Evolutionary conservation across 306 rosid genomes (phyloP).

Genomic region (Gynostemma pentaphyllum): DNA sequence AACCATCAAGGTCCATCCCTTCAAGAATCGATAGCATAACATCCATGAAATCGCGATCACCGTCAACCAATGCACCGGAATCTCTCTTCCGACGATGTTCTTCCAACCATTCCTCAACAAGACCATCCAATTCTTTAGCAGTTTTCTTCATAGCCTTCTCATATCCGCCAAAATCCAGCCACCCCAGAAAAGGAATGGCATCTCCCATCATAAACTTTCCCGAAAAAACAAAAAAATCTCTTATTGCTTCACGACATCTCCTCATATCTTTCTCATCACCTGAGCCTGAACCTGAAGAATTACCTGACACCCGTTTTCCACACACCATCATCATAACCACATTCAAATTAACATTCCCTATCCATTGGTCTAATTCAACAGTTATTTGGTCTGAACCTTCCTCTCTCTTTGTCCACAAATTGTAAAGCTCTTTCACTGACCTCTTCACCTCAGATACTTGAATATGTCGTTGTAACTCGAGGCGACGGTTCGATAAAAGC

Average conservation of each 20-base stretch:
- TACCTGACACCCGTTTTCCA: too few species aligned
- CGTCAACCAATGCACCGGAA: not conserved
- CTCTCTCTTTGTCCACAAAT: constrained; percentile 11
- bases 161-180: too few species aligned
- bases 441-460: constrained; percentile 17
- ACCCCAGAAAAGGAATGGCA: too few species aligned
- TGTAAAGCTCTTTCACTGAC: constrained; percentile 18
- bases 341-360: too few species aligned
- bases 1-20: constrained; percentile 16
- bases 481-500: constrained; percentile 28
- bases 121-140: too few species aligned
- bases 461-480: constrained; percentile 20
- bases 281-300: too few species aligned
- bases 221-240: constrained; percentile 7
- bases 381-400: constrained; percentile 21
- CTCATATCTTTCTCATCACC: too few species aligned
- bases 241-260: too few species aligned
- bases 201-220: too few species aligned
- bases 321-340: too few species aligned
- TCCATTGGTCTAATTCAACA: not conserved
- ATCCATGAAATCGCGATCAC: constrained; percentile 29
- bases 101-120: too few species aligned
- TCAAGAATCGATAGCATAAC: constrained; percentile 17
- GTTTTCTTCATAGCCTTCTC: too few species aligned
- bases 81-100: not conserved